Base-by-base conservation (phyloP, 306 rosid genomes). In the Leucaena leucocephala region DNA sequence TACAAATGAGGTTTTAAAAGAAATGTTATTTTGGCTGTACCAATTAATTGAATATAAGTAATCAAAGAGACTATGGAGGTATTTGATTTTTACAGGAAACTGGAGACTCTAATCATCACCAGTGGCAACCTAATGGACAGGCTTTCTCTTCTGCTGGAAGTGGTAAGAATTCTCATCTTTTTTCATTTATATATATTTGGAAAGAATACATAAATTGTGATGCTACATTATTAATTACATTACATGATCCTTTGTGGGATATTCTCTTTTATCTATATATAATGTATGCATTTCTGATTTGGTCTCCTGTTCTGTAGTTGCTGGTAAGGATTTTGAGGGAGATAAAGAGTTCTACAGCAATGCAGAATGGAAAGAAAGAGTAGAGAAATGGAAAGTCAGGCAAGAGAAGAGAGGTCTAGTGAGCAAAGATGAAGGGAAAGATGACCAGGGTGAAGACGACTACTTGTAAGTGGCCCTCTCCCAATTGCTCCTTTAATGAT, bases 311-410 rank as follows among this genome's bases (percentile, higher is more conserved):
- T 57, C 9, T 50, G 14, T 77, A 93, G 98, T 93, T 58, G 48
- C 80, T 55, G 96, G 97, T 52, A 95, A 92, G 87, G 98, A 95
- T 55, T 90, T 95, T 2, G 99, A 95, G 81, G 98, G 86, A 10
- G 99, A 93, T n/a, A 92, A 79, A 82, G 97, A 94, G 40, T 85
- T 54, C 36, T 81, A 84, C 70, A 83, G 87, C 19, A 91, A 85
- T 79, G 96, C 77, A 54, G 98, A 95, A 81, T 95, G 99, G 99
- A 88, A 95, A 81, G 97, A 95, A 61, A 91, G 98, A 86, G 95
- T 93, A n/a, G 99, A 95, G 83, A 95, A 93, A 69, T 95, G 98
- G 99, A 95, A 93, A 90, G 87, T 89, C n/a, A 90, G 91, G 84
- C 98, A 95, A 86, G 94, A 91, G 81, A 95, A 89, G 90, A 93